Evolutionary conservation across 2,329 filamentous ascomycete genomes (phyloP).

Genomic region (Hymenoscyphus albidus): DNA sequence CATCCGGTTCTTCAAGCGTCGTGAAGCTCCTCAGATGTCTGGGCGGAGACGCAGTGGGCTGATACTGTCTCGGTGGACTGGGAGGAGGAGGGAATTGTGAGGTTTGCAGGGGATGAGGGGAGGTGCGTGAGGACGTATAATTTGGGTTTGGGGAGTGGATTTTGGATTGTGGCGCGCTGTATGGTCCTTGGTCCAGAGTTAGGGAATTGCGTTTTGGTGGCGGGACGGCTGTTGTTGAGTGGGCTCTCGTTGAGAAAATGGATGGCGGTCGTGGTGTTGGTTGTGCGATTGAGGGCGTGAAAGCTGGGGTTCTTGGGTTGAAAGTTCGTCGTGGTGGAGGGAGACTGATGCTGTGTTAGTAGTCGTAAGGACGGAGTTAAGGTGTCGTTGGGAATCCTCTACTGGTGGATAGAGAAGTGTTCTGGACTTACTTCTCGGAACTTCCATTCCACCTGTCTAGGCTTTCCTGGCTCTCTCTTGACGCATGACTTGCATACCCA

Average conservation of each 20-base stretch:
- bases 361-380: background rate
- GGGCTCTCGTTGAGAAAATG: background rate
- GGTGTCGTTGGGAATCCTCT: background rate
- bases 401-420: background rate
- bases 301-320: slow-evolving; percentile 23
- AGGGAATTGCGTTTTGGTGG: background rate
- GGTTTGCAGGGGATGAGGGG: background rate
- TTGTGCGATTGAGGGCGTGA: slow-evolving; percentile 19
- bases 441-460: slow-evolving; percentile 20
- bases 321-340: slow-evolving; percentile 12
- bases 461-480: slow-evolving; percentile 8
- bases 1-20: slow-evolving; percentile 8
- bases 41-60: background rate
- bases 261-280: slow-evolving; percentile 13
- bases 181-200: background rate
- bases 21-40: slow-evolving; percentile 8
- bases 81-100: background rate
- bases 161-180: slow-evolving; percentile 7
- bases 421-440: slow-evolving; percentile 16
- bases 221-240: slow-evolving; percentile 1
- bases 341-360: slow-evolving; percentile 1
- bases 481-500: slow-evolving; percentile 18
- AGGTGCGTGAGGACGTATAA: background rate
- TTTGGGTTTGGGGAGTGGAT: background rate
- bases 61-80: background rate